Base-by-base conservation (phyloP, 352 stramenopile genomes). In the Globisporangium cederbergense region DNA sequence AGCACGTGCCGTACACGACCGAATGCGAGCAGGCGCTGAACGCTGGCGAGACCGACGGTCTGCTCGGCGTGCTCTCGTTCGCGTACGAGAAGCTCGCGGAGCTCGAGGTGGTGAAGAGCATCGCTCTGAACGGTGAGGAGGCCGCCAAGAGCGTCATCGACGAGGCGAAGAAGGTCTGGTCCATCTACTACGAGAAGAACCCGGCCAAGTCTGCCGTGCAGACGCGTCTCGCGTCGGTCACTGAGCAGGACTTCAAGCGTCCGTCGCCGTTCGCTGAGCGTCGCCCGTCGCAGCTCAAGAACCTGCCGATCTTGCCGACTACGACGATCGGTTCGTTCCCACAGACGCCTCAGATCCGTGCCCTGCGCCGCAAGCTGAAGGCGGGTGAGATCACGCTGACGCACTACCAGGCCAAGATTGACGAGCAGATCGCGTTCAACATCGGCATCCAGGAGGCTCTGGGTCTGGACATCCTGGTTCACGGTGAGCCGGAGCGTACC, bases 281-380 rank as follows among this genome's bases (percentile, higher is more conserved):
- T 54, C 81, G 88, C 36, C 79, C 76, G 14, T 71, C 67, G 53
- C 89, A 97, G 75, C 72, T 86, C 8, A 75, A 90, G 64, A 75
- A 71, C 4, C 66, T 89, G 40, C 90, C 90, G 9, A 63, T 96
- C 54, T 72, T 98, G 36, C 91, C 93, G 11, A 98, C 93, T 11
- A 98, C 93, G n/a, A 97, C 88, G 9, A 98, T 98, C 65, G 93
- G 93, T 20, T 97, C 90, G 59, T 98, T 98, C 73, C 93, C 93
- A n/a, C 93, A 98, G 79, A 98, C 93, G 5, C 53, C 82, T 46
- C 83, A 91, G 59, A 97, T 98, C 68, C 79, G 91, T 32, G 76
- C 75, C 36, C 69, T 96, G 42, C 83, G 90, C 43, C 75, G 72
- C 46, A 81, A 96, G 65, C 82, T 88, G n/a, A 97, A 97, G 72